Percentiles rank a stretch among this genome's conserved stretches.
Conservation (phyloP, 192 early-diverging fungal genomes). For the Podila epicladia region DNA sequence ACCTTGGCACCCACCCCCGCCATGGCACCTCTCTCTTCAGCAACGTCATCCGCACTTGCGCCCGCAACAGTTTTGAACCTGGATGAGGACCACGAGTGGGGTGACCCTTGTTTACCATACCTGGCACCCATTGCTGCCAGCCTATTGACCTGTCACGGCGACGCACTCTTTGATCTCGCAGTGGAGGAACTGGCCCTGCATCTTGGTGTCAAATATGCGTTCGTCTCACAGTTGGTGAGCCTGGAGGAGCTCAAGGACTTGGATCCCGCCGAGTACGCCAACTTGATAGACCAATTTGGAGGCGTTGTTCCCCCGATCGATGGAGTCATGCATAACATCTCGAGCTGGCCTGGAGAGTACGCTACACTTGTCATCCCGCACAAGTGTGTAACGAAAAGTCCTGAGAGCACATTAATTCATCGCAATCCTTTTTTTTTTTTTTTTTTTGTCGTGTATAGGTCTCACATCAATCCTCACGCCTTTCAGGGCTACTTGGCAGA, state of each 20-base stretch:
- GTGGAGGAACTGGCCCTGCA: conserved; percentile 28
- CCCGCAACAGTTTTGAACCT: conserved; percentile 3
- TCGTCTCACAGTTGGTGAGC: conserved; percentile 44
- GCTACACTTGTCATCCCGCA: background rate
- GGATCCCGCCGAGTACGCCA: conserved; percentile 45
- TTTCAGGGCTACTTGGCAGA: conserved; percentile 49
- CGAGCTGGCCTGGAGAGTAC: conserved; percentile 48
- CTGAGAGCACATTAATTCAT: background rate
- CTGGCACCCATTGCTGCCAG: conserved; percentile 40
- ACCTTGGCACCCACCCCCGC: background rate
- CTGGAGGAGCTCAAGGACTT: conserved; percentile 49
- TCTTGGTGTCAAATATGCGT: conserved; percentile 45
- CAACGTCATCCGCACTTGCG: background rate
- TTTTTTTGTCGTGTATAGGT: conserved; percentile 2
- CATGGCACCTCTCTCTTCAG: conserved; percentile 5
- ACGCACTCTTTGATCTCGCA: conserved; percentile 38
- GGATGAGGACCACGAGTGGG: conserved; percentile 32
- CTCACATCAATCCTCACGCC: conserved; percentile 43
- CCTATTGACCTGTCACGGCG: conserved; percentile 39
- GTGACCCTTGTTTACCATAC: conserved; percentile 29
- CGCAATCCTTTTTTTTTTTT: background rate
- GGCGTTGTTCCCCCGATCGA: conserved; percentile 38
- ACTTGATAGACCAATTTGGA: conserved; percentile 41
- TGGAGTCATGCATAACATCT: conserved; percentile 50
- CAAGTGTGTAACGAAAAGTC: too few relatives aligned